Base-by-base conservation (phyloP, 805 yeast genomes). In the Isabelozyma heimii region DNA sequence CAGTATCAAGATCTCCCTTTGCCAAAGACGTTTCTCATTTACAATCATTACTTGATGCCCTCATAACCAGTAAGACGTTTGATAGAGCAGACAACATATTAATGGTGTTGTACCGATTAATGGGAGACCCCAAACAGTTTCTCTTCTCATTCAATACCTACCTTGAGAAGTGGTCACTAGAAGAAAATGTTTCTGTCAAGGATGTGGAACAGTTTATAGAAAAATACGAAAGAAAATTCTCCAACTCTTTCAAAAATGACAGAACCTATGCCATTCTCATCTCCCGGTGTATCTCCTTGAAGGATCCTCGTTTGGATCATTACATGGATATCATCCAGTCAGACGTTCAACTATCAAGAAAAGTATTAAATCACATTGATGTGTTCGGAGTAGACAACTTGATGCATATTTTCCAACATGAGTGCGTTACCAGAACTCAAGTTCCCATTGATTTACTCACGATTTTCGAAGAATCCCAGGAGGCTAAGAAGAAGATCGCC, bases 21-120 rank as follows among this genome's bases (percentile, higher is more conserved):
- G 76, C 86, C 5, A 80, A 78, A 59, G 85, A 82, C 53, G 78
- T 81, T n/a, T 72, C 76, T 46, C 85, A 85, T 57, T 72, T 86
- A 15, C 90, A 91, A 83, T 80, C 91, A 2, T 67, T 90, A 35
- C 73, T 89, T 39, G 96, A 90, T 57, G 92, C 94, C 0, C 85
- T 91, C 54, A 60, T 90, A 30, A 80, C 82, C 41, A 79, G 87
- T 33, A 77, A 77, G 46, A 86, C 87, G 60, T 80, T 77, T 55
- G 79, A 76, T 17, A 75, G 97, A 59, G 96, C 96, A 0, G 83
- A 81, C 53, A 70, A 84, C 20, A 82, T 89, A 16, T 66, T 90
- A 39, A 72, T 75, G 47, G 84, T 91, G 2, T 72, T 89, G 43
- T 76, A 83, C 44, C 80, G 81, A 16, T 64, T 82, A 16, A 63